These are phyloP conservation scores for Linum lewisii DNA, from an alignment of 345 rosid species.

Conservation along the genomic window DNA sequence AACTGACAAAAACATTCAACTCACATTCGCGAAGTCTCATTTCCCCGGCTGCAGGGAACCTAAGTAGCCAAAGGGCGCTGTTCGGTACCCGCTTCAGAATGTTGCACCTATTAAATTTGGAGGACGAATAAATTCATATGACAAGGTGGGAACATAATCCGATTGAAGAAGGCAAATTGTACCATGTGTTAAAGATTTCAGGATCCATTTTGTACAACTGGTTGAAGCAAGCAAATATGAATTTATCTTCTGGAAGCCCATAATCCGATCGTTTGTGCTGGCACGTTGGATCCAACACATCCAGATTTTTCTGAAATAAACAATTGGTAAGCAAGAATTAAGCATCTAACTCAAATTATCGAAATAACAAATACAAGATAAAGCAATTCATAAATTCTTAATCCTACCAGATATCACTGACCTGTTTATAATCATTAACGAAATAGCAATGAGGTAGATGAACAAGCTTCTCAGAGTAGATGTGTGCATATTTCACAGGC, in stretches of 20 bases:
- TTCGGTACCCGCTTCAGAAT: conserved; percentile 93
- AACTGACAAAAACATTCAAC: conserved; percentile 10
- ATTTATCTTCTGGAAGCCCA: conserved; percentile 93
- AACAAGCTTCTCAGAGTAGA: conserved; percentile 94
- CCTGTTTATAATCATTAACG: conserved; percentile 98
- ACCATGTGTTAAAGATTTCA: conserved; percentile 87
- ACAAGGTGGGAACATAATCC: background rate
- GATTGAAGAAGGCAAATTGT: conserved; percentile 6
- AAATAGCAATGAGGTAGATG: conserved; percentile 98
- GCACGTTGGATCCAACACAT: conserved; percentile 76
- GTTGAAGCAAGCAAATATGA: conserved; percentile 97
- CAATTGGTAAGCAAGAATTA: conserved; percentile 3
- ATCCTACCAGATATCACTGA: conserved; percentile 9
- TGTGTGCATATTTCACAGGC: conserved; percentile 57
- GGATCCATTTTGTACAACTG: conserved; percentile 99
- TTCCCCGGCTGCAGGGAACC: conserved; percentile 99
- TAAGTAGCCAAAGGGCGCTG: conserved; percentile 96
- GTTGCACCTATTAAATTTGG: conserved; percentile 54
- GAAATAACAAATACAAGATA: background rate
- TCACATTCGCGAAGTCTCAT: conserved; percentile 77
- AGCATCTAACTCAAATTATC: background rate
- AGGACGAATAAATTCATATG: background rate
- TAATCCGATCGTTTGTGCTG: conserved; percentile 75
- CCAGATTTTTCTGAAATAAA: conserved; percentile 68
- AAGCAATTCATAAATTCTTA: background rate